These are phyloP conservation scores for Raffaelea deltoideospora DNA, from an alignment of 2,329 filamentous ascomycete genomes.

Conservation along the genomic window DNA sequence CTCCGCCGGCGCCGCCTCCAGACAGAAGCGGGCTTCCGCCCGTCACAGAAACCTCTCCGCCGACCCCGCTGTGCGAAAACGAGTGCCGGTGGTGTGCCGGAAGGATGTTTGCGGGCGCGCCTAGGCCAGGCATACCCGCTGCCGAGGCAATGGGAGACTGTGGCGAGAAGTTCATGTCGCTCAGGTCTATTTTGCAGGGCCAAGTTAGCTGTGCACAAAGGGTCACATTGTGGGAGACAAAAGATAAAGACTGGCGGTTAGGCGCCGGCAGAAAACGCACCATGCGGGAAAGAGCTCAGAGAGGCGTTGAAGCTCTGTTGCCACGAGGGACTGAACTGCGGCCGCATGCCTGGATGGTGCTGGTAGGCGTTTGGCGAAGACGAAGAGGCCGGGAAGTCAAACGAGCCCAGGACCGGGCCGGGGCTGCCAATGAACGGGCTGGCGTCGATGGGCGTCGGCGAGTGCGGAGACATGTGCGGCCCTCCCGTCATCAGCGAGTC, in stretches of 20 bases:
- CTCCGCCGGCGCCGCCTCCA: constrained; percentile 1
- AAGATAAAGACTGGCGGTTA: background rate
- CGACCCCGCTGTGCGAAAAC: constrained; percentile 5
- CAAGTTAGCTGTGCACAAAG: background rate
- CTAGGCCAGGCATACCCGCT: constrained; percentile 6
- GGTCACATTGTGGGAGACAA: no score
- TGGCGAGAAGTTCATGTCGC: constrained; percentile 10
- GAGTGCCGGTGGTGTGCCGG: constrained; percentile 6
- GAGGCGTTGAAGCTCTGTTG: constrained; percentile 10
- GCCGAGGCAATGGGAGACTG: constrained; percentile 9
- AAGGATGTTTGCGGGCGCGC: constrained; percentile 8
- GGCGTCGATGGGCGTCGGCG: constrained; percentile 6
- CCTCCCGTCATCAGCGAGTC: constrained; percentile 8
- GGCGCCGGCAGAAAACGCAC: constrained; percentile 1
- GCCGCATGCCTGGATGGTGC: constrained; percentile 11
- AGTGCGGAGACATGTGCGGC: constrained; percentile 10
- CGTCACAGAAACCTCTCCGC: no score
- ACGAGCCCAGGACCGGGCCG: constrained; percentile 8
- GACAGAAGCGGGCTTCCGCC: constrained; percentile 2
- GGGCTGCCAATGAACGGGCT: constrained; percentile 11
- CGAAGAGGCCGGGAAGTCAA: constrained; percentile 5
- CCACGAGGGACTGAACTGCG: constrained; percentile 10
- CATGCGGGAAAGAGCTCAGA: constrained; percentile 7
- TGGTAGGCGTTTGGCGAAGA: background rate
- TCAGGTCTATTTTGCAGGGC: constrained; percentile 5